These are phyloP conservation scores for Claviceps purpurea DNA, from an alignment of 2,329 filamentous ascomycete genomes.

Conservation along the genomic window DNA sequence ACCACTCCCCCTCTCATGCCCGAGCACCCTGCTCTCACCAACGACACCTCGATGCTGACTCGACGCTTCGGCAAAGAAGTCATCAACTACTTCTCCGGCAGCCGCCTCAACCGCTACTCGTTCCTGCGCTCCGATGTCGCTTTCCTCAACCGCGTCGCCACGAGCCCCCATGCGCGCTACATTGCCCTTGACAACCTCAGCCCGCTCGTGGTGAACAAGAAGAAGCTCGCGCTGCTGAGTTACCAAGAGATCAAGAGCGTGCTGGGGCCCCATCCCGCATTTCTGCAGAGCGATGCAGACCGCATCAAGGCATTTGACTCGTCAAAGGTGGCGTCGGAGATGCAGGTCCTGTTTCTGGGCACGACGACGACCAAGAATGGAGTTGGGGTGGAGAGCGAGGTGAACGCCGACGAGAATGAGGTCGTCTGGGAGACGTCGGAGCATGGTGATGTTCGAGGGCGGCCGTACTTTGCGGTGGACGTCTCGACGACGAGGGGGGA, in stretches of 20 bases:
- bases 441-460: slow-evolving; percentile 61
- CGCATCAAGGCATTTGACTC: slow-evolving; percentile 64
- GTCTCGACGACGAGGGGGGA: slow-evolving; percentile 63
- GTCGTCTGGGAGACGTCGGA: slow-evolving; percentile 6
- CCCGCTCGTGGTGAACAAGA: slow-evolving; percentile 47
- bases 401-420: slow-evolving; percentile 13
- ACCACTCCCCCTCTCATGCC: slow-evolving; percentile 23
- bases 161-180: slow-evolving; percentile 54
- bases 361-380: slow-evolving; percentile 45
- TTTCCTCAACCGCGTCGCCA: slow-evolving; percentile 58
- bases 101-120: slow-evolving; percentile 63
- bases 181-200: slow-evolving; percentile 67
- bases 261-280: slow-evolving; percentile 54
- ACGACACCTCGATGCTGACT: slow-evolving; percentile 54
- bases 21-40: slow-evolving; percentile 28
- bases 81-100: slow-evolving; percentile 74
- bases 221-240: slow-evolving; percentile 53
- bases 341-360: slow-evolving; percentile 69
- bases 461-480: slow-evolving; percentile 82
- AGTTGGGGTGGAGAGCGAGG: slow-evolving; percentile 20
- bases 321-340: slow-evolving; percentile 48
- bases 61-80: slow-evolving; percentile 68
- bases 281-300: slow-evolving; percentile 58
- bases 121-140: slow-evolving; percentile 58
- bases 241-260: slow-evolving; percentile 57